phyloP scores from a whole-genome alignment of 164 flowering plant genomes.

The Aristolochia fimbriata region DNA sequence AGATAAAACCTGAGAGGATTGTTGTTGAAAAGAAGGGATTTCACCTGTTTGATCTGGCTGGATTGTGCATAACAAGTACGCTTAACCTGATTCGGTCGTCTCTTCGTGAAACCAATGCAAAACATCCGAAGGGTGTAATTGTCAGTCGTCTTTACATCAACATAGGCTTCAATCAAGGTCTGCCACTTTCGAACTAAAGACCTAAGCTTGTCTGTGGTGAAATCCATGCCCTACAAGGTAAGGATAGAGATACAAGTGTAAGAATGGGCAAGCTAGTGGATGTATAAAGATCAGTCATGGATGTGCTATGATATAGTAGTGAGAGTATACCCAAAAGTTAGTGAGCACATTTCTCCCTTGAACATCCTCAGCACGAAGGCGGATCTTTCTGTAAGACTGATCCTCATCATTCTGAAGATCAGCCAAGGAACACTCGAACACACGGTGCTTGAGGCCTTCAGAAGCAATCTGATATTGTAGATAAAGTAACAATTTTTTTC shows the following conservation, averaged over 20 bases:
- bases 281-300: no score
- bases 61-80: constrained; percentile 29
- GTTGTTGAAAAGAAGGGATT: no score
- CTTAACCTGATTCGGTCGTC: constrained; percentile 31
- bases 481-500: no score
- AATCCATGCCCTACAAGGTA: constrained; percentile 24
- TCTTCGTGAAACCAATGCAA: constrained; percentile 33
- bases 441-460: constrained; percentile 31
- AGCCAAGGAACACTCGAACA: constrained; percentile 26
- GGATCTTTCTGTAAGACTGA: constrained; percentile 28
- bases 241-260: neutral
- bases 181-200: constrained; percentile 40
- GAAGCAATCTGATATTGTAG: constrained; percentile 24
- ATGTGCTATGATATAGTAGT: no score
- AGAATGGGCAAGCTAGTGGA: no score
- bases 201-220: constrained; percentile 32
- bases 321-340: constrained; percentile 21
- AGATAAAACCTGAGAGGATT: no score
- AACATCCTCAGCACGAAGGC: constrained; percentile 28
- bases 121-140: constrained; percentile 25
- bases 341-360: constrained; percentile 34
- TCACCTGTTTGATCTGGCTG: constrained; percentile 30
- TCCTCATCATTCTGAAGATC: constrained; percentile 32
- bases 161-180: constrained; percentile 34
- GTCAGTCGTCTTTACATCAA: constrained; percentile 33